Conservation (phyloP, 768 basidiomycete species). For the Multifurca ochricompacta region DNA sequence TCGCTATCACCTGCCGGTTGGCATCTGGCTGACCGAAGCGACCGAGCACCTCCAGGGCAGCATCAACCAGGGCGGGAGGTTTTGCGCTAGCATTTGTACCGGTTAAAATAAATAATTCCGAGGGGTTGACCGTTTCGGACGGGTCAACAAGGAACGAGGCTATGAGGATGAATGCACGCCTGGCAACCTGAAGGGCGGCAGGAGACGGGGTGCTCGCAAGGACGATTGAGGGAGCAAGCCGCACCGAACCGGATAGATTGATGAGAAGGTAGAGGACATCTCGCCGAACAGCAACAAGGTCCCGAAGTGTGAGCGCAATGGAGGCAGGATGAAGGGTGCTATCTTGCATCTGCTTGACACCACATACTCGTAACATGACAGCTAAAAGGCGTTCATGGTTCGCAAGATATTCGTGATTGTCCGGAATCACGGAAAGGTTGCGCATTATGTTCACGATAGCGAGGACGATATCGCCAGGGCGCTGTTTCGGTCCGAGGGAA, state of each 20-base stretch:
- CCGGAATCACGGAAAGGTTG: conserved; percentile 68
- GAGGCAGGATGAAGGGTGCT: conserved; percentile 37
- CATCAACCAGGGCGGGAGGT: conserved; percentile 57
- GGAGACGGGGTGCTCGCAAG: conserved; percentile 34
- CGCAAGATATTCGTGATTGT: conserved; percentile 64
- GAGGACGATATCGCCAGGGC: conserved; percentile 61
- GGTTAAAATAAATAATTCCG: conserved; percentile 46
- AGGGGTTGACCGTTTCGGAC: conserved; percentile 55
- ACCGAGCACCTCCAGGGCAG: conserved; percentile 82
- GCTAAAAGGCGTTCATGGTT: conserved; percentile 56
- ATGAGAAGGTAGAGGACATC: conserved; percentile 67
- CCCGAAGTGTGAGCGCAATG: conserved; percentile 55
- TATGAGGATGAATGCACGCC: conserved; percentile 55
- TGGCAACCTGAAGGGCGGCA: conserved; percentile 37
- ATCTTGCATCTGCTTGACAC: conserved; percentile 24
- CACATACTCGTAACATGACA: conserved; percentile 62
- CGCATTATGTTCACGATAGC: conserved; percentile 73
- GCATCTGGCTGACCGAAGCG: conserved; percentile 66
- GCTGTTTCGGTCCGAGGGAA: conserved; percentile 48
- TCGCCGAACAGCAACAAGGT: conserved; percentile 66
- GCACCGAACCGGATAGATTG: conserved; percentile 47
- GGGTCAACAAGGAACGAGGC: conserved; percentile 72
- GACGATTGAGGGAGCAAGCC: conserved; percentile 36
- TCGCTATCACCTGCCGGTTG: conserved; percentile 67
- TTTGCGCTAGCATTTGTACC: conserved; percentile 38